Base-by-base conservation (phyloP, 2,329 filamentous ascomycete species). In the Colletotrichum chrysophilum region DNA sequence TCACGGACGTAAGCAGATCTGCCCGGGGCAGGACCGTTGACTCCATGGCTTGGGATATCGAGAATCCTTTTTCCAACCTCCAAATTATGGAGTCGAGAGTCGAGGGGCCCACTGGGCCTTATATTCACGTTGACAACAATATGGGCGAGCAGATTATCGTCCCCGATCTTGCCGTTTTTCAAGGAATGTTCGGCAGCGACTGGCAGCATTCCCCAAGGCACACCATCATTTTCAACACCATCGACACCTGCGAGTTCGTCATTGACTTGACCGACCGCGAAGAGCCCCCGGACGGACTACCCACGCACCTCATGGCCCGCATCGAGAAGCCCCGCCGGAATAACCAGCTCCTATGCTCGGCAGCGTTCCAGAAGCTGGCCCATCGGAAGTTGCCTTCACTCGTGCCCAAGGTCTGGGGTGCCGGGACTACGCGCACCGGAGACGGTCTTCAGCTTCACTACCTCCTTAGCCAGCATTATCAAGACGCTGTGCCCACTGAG, bases 341-440 rank as follows among this genome's bases (percentile, higher is more conserved):
- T 4, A 52, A 66, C 28, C 64, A 66, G 13, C 48, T 73, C 3
- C 12, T 68, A 10, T 52, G 24, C 8, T 60, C 64, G 6, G 74
- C 70, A 5, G 70, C 70, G 0, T 30, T 76, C 12, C 70, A 73
- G 24, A 65, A 18, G 13, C 43, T 76, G 4, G 70, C 74, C 12
- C 64, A 68, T 18, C 28, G n/a, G 4, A 32, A 34, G 32, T 16
- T 68, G 7, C 74, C 70, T 2, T 14, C 48, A 2, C 10, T 67
- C 9, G 64, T 76, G 6, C 70, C 74, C 16, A 69, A 76, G 14
- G 48, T 76, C 1, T 76, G 70, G 70, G 70, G 64, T 16, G 32
- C 36, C 18, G 74, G 74, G 10, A 26, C 55, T 4, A 76, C 58
- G 26, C 9, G 21, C 9, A 65, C 32, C 3, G 13, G 28, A 8